These are phyloP conservation scores for Pleurostoma richardsiae DNA, from an alignment of 2,329 filamentous ascomycete species.

Conservation along the genomic window DNA sequence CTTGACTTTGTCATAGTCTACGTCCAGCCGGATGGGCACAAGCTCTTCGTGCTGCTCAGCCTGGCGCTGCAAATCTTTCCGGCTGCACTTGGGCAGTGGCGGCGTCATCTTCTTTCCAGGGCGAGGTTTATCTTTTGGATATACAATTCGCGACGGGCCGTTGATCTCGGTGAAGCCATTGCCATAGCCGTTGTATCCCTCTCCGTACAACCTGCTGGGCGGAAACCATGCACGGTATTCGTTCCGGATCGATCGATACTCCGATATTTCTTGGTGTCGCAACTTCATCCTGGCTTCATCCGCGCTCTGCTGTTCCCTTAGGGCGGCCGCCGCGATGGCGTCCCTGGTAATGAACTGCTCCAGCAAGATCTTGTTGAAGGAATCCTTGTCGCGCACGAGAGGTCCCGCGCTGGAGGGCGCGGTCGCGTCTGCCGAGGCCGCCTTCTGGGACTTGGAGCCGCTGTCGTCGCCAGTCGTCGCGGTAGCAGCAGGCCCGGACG, in stretches of 20 bases:
- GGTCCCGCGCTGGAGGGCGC: too few species aligned
- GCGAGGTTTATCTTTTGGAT: conserved; percentile 71
- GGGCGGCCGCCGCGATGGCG: conserved; percentile 46
- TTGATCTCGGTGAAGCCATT: conserved; percentile 77
- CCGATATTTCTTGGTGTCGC: conserved; percentile 63
- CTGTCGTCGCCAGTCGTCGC: conserved; percentile 16
- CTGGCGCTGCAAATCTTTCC: conserved; percentile 78
- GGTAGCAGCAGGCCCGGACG: conserved; percentile 10
- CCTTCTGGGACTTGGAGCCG: conserved; percentile 16
- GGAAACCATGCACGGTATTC: conserved; percentile 53
- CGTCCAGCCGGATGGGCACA: conserved; percentile 84
- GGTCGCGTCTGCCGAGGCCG: conserved; percentile 10
- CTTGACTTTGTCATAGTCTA: conserved; percentile 93
- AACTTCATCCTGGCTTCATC: conserved; percentile 54
- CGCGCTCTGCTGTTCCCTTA: conserved; percentile 45
- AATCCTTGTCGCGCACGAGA: conserved; percentile 47
- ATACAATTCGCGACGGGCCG: conserved; percentile 66
- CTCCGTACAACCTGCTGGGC: conserved; percentile 56
- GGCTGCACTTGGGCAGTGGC: conserved; percentile 61
- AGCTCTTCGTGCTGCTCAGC: conserved; percentile 89
- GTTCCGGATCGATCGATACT: conserved; percentile 59
- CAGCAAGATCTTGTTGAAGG: conserved; percentile 47
- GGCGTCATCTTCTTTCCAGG: conserved; percentile 73
- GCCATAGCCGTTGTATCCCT: conserved; percentile 82
- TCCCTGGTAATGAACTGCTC: conserved; percentile 51